Evolutionary conservation across 208 protist genomes (phyloP).

Genomic region (Acanthamoeba lenticulata): DNA sequence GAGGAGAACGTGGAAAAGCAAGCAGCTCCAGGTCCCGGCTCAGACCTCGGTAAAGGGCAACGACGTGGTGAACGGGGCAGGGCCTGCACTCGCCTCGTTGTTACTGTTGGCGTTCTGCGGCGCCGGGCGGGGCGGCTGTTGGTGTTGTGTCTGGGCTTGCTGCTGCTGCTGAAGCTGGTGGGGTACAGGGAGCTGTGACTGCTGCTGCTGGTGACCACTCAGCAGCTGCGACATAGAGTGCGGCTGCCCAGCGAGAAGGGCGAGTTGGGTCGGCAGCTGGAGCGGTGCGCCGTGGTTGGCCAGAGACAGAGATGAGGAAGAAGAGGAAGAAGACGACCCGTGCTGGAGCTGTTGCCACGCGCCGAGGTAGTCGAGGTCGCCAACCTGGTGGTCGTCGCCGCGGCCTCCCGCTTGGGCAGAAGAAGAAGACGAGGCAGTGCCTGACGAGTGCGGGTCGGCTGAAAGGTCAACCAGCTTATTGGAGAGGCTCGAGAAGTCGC

Average conservation of each 20-base stretch:
- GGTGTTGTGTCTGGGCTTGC: neutral
- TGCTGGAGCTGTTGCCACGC: neutral
- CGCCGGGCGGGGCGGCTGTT: neutral
- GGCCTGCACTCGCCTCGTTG: no score
- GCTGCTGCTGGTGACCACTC: neutral
- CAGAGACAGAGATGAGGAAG: no score
- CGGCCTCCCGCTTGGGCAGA: neutral
- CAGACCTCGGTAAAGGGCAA: slow-evolving; percentile 18
- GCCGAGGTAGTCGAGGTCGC: slow-evolving; percentile 14
- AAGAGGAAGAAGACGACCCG: no score
- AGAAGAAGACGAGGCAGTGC: neutral
- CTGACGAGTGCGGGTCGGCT: neutral
- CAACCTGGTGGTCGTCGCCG: neutral
- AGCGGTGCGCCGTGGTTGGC: neutral
- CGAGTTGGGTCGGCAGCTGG: neutral
- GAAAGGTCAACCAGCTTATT: slow-evolving; percentile 24
- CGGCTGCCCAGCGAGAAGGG: neutral
- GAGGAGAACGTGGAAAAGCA: neutral
- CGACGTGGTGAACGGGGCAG: neutral
- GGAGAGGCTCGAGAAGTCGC: slow-evolving; percentile 35
- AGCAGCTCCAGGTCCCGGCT: neutral
- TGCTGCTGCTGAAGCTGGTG: neutral
- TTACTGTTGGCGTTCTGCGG: neutral
- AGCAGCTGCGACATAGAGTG: neutral
- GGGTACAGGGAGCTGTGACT: no score